Evolutionary conservation across 2,329 filamentous ascomycete genomes (phyloP).

Genomic region (Neoscytalidium dimidiatum): DNA sequence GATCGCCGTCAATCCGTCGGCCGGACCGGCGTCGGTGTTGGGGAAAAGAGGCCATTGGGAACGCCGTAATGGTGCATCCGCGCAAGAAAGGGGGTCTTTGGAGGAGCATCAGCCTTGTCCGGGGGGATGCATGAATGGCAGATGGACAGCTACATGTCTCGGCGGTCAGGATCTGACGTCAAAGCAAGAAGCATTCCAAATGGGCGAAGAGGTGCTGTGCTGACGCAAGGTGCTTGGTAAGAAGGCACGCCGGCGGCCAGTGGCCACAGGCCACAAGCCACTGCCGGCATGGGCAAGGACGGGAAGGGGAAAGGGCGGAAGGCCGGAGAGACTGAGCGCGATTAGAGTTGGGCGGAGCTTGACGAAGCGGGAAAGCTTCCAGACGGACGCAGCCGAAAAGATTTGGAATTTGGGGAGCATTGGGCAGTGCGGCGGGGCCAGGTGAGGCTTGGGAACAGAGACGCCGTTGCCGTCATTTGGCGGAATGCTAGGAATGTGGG

Average conservation of each 20-base stretch:
- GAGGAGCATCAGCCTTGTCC: not conserved
- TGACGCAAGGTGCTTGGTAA: not conserved
- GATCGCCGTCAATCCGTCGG: not conserved
- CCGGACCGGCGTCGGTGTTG: not conserved
- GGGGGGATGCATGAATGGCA: not conserved
- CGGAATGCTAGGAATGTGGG: not conserved
- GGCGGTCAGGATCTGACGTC: not conserved
- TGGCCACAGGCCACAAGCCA: not conserved
- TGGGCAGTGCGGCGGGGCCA: not conserved
- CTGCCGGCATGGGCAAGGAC: not conserved
- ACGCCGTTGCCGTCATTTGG: not conserved
- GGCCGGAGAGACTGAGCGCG: not conserved
- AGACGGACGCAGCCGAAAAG: not conserved
- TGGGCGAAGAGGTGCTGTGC: not conserved
- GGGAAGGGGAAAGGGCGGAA: not conserved
- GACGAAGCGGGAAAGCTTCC: not conserved
- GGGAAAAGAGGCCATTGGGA: not conserved
- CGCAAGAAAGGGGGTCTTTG: not conserved
- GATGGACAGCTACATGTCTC: not conserved
- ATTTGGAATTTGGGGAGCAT: slow-evolving; percentile 10
- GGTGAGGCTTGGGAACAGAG: not conserved
- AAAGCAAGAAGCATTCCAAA: not conserved
- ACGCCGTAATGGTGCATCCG: not conserved
- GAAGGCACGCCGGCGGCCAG: not conserved
- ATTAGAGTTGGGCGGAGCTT: not conserved